These are phyloP conservation scores for Apophysomyces ossiformis DNA, from an alignment of 371 early-diverging fungal species.

Conservation along the genomic window DNA sequence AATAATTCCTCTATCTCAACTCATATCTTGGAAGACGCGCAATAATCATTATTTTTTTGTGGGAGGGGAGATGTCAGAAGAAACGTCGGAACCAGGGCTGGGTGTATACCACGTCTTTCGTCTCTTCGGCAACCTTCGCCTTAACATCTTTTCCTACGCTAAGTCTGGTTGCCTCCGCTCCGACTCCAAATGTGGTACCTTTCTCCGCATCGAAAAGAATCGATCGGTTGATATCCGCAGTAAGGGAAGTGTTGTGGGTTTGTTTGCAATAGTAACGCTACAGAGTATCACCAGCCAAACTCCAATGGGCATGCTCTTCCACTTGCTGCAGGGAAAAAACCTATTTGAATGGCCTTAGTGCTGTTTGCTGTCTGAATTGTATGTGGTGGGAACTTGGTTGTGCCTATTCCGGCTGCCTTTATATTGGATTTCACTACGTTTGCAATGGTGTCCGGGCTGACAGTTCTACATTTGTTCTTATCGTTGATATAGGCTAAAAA, in stretches of 20 bases:
- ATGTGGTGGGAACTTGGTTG: constrained; percentile 12
- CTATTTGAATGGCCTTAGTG: constrained; percentile 12
- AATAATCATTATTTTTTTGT: too few relatives aligned
- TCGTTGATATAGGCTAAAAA: not conserved
- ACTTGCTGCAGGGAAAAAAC: not conserved
- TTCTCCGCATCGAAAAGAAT: not conserved
- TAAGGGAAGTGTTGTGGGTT: not conserved
- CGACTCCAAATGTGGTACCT: not conserved
- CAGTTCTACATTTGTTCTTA: not conserved
- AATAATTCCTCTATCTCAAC: too few relatives aligned
- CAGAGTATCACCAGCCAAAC: constrained; percentile 2
- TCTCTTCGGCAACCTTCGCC: too few relatives aligned
- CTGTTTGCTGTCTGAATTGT: constrained; percentile 9
- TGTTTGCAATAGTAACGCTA: constrained; percentile 9
- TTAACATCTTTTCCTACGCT: too few relatives aligned
- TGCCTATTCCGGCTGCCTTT: constrained; percentile 10
- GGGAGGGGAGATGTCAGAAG: too few relatives aligned
- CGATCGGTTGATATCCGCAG: not conserved
- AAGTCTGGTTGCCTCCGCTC: too few relatives aligned
- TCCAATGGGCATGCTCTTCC: constrained; percentile 18
- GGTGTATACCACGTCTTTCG: too few relatives aligned
- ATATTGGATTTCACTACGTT: constrained; percentile 10
- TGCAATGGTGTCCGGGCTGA: constrained; percentile 6
- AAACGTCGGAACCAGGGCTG: too few relatives aligned
- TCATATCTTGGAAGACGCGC: too few relatives aligned